Evolutionary conservation across 345 rosid species (phyloP), one percentile per base, ranked within the genome.

Genomic region (Syzygium jambos): DNA sequence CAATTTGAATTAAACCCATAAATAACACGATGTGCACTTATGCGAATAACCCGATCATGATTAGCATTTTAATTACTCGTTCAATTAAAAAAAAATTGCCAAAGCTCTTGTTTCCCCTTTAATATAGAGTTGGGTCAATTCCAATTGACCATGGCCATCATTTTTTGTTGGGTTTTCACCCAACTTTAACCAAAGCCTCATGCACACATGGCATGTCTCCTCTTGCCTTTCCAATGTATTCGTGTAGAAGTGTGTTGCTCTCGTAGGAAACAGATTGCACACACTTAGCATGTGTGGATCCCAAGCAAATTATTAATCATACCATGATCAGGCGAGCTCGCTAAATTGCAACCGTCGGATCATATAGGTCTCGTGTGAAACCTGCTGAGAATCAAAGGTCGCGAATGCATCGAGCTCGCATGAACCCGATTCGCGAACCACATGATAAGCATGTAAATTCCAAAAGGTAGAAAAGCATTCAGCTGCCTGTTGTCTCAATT

Each of bases 21-120:
- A 73, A 34, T 73, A 1, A 0, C 80, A 4, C 46, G 0, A 17
- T 9, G 1, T 34, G 19, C 25, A 38, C 5, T 13, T 2, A 9
- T 9, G 1, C 25, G 1, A 34, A 17, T 34, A 34, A 0, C 12
- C 46, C 78, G 0, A 68, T 34, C 3, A 9, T 34, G 25, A 38
- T 73, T 38, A 38, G 49, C 80, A 73, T 34, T 34, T 5, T 34
- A 73, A 19, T 34, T 34, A 38, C 49, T 9, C 14, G 49, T 73
- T 19, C 25, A 38, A 19, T 17, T 8, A 34, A 68, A 8, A 25
- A 25, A 11, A 25, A 34, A 3, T 5, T 68, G 25, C 80, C 80
- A 73, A 19, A 73, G 38, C 7, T 34, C 49, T 73, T 38, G 43
- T 19, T 34, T 34, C 80, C 4, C 14, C 80, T 73, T 73, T 73